A percentile compares a stretch with the other conserved stretches of the same genome.
These are phyloP conservation scores for Candida ovalis DNA, from an alignment of 805 yeast species.

Conservation along the genomic window DNA sequence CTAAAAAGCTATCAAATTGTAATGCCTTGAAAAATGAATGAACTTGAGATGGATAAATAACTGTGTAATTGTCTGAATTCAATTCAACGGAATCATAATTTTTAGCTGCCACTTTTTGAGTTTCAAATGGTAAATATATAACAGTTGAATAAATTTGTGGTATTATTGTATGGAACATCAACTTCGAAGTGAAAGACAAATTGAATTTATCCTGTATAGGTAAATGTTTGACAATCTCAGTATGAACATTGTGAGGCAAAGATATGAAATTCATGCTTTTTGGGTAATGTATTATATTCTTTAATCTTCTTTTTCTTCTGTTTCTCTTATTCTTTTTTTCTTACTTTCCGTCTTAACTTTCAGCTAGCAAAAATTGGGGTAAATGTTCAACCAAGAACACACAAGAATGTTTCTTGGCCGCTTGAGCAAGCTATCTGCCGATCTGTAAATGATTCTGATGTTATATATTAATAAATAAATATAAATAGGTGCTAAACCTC, in stretches of 20 bases:
- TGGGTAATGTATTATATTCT: neutral
- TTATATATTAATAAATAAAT: neutral
- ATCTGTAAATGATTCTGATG: neutral
- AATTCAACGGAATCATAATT: constrained; percentile 14
- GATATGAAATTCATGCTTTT: constrained; percentile 16
- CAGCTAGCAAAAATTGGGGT: no score
- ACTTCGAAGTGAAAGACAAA: constrained; percentile 17
- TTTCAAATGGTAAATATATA: constrained; percentile 9
- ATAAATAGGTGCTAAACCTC: no score
- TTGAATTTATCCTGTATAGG: constrained; percentile 15
- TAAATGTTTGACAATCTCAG: constrained; percentile 16
- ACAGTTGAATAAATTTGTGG: constrained; percentile 21
- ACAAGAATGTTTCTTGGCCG: neutral
- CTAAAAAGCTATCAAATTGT: constrained; percentile 12
- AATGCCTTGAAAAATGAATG: constrained; percentile 17
- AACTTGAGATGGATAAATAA: constrained; percentile 12
- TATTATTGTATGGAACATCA: constrained; percentile 19
- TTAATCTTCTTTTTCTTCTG: neutral
- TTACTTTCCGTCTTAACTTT: neutral
- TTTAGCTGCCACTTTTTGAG: constrained; percentile 5
- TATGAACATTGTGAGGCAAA: constrained; percentile 25
- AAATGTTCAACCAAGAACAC: neutral
- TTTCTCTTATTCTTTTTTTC: neutral
- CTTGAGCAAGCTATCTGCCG: neutral
- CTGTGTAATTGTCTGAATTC: constrained; percentile 16